Base-by-base conservation (phyloP, 2,329 filamentous ascomycete species). In the Neonectria faginata region DNA sequence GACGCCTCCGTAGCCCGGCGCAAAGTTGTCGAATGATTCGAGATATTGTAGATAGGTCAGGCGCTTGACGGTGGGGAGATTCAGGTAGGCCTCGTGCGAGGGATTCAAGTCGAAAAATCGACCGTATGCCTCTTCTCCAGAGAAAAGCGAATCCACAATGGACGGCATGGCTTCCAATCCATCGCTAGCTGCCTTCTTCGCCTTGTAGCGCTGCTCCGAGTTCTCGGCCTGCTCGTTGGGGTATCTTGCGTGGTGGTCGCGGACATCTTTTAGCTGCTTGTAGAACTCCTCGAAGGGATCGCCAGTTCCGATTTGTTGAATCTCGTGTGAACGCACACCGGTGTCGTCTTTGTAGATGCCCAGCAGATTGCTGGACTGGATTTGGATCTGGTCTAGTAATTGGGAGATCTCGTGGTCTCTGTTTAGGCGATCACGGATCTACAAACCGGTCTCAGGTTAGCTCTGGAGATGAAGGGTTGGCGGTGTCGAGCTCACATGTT, bases 141-240 rank as follows among this genome's bases (percentile, higher is more conserved):
- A 97, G 79, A 99, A 99, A 83, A 98, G 91, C 62, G 89, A 89
- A 75, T 98, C 95, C 52, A 97, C 90, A 57, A 94, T 88, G 47
- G 88, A 88, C 4, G 86, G 84, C 60, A 87, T 79, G 1, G 85
- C 82, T 51, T 91, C 88, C 54, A 89, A 87, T 68, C 91, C 90
- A 47, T 89, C 89, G 12, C 85, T 20, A 11, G 39, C 86, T 45
- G 85, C 82, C 62, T 86, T 88, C 75, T 89, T 86, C 50, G 81
- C 86, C 78, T 94, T 93, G 83, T 99, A 99, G 39, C 94, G 92
- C 71, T 91, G 89, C 81, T 99, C 97, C 14, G 97, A 89, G 73
- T 98, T 97, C 79, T 99, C 96, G 52, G 97, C 92, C 31, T 92
- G 93, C 77, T 97, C 93, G 80, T 97, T 97, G 1, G 95, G 95